Conservation (phyloP, 2,329 filamentous ascomycete genomes). For the Alternaria angustiovoidea region DNA sequence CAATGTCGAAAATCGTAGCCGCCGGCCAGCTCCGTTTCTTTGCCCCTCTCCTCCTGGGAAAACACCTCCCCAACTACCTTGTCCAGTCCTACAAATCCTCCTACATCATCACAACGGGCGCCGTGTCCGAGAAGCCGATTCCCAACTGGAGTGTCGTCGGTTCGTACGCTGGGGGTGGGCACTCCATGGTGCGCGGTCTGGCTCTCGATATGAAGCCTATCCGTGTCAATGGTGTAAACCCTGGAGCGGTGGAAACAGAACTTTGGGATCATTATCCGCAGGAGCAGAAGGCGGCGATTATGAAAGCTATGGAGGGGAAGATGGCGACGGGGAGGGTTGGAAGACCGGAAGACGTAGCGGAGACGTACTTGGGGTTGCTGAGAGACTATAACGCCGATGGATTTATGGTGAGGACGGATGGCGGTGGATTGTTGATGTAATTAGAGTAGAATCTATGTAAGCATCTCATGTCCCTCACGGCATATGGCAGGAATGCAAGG, state of each 20-base stretch:
- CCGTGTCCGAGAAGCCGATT: slow-evolving; percentile 60
- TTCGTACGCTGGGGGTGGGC: slow-evolving; percentile 59
- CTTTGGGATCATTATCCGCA: slow-evolving; percentile 49
- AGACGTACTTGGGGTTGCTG: slow-evolving; percentile 60
- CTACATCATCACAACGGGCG: slow-evolving; percentile 66
- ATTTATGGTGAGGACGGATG: slow-evolving; percentile 55
- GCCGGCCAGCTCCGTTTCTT: slow-evolving; percentile 62
- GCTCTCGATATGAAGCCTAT: slow-evolving; percentile 70
- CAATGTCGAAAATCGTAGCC: slow-evolving; percentile 52
- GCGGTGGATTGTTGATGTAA: slow-evolving; percentile 39
- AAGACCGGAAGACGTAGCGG: slow-evolving; percentile 45
- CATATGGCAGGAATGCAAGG: too few species aligned
- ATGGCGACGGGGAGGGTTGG: slow-evolving; percentile 41
- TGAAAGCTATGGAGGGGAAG: slow-evolving; percentile 27
- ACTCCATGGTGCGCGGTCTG: slow-evolving; percentile 63
- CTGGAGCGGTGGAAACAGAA: slow-evolving; percentile 61
- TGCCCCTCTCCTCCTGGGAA: slow-evolving; percentile 61
- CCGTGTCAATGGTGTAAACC: slow-evolving; percentile 68
- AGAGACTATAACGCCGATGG: slow-evolving; percentile 58
- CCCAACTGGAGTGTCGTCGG: slow-evolving; percentile 61
- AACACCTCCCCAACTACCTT: slow-evolving; percentile 58
- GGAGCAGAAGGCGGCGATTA: slow-evolving; percentile 34
- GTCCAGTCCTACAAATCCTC: slow-evolving; percentile 54
- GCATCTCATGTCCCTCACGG: too few species aligned
- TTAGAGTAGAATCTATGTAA: not conserved